A percentile compares a stretch with the other conserved stretches of the same genome.
phyloP scores from a whole-genome alignment of 1,284 basidiomycete genomes.

The Mrakiaceae sp. region DNA sequence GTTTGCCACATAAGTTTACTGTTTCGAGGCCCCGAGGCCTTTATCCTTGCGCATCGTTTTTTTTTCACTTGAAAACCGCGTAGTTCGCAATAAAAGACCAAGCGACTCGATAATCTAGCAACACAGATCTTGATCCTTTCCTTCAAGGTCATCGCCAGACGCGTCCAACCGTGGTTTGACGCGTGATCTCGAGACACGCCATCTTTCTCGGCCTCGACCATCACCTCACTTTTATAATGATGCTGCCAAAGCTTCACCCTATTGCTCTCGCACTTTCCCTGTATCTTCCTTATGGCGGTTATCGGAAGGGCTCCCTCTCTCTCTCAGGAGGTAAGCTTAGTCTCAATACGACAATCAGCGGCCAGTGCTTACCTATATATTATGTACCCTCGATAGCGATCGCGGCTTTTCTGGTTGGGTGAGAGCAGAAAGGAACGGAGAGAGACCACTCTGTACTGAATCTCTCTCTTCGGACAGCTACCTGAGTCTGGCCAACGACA shows the following conservation, averaged over 20 bases:
- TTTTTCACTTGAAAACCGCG: too few species aligned
- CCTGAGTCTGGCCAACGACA: constrained; percentile 31
- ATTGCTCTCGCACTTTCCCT: constrained; percentile 39
- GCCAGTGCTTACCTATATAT: neutral
- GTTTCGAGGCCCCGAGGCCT: too few species aligned
- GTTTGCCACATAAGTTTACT: too few species aligned
- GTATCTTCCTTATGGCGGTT: constrained; percentile 43
- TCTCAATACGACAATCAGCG: neutral
- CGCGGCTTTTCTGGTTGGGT: constrained; percentile 64
- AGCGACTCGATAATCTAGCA: too few species aligned
- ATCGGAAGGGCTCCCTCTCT: constrained; percentile 38
- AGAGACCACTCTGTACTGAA: neutral
- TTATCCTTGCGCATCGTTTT: too few species aligned
- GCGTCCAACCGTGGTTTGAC: too few species aligned
- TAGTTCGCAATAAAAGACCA: too few species aligned
- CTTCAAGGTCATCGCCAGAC: too few species aligned
- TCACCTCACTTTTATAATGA: neutral
- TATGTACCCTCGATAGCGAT: constrained; percentile 57
- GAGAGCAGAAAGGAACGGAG: constrained; percentile 36
- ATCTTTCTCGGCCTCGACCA: neutral
- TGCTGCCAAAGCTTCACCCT: constrained; percentile 22
- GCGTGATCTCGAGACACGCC: too few species aligned
- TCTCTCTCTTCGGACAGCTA: constrained; percentile 18
- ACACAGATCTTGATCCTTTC: too few species aligned
- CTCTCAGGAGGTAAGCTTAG: constrained; percentile 23